Evolutionary conservation across 495 filamentous ascomycete species (phyloP).

Genomic region (Rhypophila decipiens): DNA sequence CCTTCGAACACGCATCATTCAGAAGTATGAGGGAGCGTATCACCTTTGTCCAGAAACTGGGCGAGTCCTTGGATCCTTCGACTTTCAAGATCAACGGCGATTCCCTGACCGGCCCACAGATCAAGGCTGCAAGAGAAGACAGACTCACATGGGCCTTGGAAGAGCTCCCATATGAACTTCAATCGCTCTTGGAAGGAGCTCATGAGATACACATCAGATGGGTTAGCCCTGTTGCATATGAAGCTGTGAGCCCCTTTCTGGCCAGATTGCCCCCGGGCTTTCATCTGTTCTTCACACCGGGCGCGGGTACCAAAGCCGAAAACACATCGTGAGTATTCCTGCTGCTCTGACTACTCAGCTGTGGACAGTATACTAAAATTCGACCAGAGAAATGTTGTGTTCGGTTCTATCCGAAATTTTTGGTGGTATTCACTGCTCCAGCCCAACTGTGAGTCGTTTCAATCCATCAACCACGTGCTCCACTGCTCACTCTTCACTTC

Average conservation of each 20-base stretch:
- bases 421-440: slow-evolving; percentile 48
- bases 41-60: slow-evolving; percentile 65
- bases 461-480: too few relatives aligned
- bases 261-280: slow-evolving; percentile 73
- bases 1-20: too few relatives aligned
- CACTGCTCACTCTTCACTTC: slow-evolving; percentile 4
- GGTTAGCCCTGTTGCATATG: slow-evolving; percentile 53
- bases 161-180: slow-evolving; percentile 68
- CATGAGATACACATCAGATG: slow-evolving; percentile 79
- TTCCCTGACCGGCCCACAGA: slow-evolving; percentile 47
- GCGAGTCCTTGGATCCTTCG: slow-evolving; percentile 55
- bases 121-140: slow-evolving; percentile 71
- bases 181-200: slow-evolving; percentile 53
- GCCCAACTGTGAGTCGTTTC: slow-evolving; percentile 35
- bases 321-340: slow-evolving; percentile 25
- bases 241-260: slow-evolving; percentile 59
- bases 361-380: not conserved
- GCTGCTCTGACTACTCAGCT: not conserved
- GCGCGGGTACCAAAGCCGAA: slow-evolving; percentile 26
- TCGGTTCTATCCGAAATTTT: slow-evolving; percentile 55
- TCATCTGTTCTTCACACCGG: slow-evolving; percentile 72
- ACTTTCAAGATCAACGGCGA: slow-evolving; percentile 46
- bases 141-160: slow-evolving; percentile 64
- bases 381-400: slow-evolving; percentile 54
- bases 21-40: slow-evolving; percentile 80